Base-by-base conservation (phyloP, 1,139 yeast species). In the Geotrichum macrosporum region DNA sequence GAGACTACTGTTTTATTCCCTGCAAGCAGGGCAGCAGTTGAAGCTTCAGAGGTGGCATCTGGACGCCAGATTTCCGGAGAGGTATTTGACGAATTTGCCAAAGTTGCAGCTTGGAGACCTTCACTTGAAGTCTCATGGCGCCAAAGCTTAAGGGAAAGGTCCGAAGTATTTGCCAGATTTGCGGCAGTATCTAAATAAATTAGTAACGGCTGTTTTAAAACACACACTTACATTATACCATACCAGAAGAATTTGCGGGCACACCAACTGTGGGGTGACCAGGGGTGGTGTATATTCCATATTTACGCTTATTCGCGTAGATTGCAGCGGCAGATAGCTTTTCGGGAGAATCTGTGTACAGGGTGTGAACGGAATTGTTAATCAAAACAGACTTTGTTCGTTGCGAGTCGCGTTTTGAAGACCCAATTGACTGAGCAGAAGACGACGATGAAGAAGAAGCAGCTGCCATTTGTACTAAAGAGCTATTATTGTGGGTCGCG, bases 221-320 rank as follows among this genome's bases (percentile, higher is more conserved):
- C 31, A 33, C 26, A 15, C 15, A 26, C 26, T 15, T 3, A 21
- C 27, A 24, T 8, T 6, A 24, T 10, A 8, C 10, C 52, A 18
- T 50, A 50, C 52, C 49, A 12, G 67, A 63, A 24, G 65, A 58
- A 21, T 53, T 45, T 24, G 56, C 57, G 29, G 68, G 75, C 48
- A 85, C 92, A 12, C 96, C 96, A 3, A 84, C 75, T 13, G 76
- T 67, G 4, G 80, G 78, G 44, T 71, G 73, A 10, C 85, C 80
- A 2, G 96, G 96, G 47, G 79, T 73, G 55, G 76, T 75, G 66
- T 74, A 86, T 44, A 81, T 73, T 34, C 95, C 95, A 59, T 81
- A 83, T 59, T 77, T 84, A 61, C 82, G 68, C 59, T 82, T 82
- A 54, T 87, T 89, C 57, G 80, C 82, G 68, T 85, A 86, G 47